Base-by-base conservation (phyloP, 192 early-diverging fungal species). In the Umbelopsis isabellina region DNA sequence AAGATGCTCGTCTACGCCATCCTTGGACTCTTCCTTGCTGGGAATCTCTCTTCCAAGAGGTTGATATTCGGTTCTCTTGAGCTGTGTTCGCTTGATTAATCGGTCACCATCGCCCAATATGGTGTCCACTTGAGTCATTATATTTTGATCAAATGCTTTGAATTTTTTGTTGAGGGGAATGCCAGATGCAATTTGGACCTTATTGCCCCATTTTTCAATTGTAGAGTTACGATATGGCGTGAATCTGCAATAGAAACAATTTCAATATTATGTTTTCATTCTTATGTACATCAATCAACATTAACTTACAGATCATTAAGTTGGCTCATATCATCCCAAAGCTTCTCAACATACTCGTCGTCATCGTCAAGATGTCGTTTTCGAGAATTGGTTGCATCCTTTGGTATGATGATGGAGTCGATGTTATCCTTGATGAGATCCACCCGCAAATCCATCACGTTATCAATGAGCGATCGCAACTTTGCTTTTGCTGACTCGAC, bases 191-290 rank as follows among this genome's bases (percentile, higher is more conserved):
- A 89, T 82, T 65, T 91, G 89, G 1, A 95, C 91, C 73, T 96
- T 97, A 79, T 86, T 89, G 73, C 88, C 90, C 97, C 97, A 99
- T 72, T 96, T 98, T 46, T 98, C 96, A 23, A 99, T 83, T 11
- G 93, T 95, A 67, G 82, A 75, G 72, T 94, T 84, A n/a, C 94
- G 92, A 81, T 83, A 99, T 6, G 90, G 82, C n/a, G 78, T 77
- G 75, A 95, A 95, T 44, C 79, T 73, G 58, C 15, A 46, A 18
- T 47, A 0, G n/a, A 23, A 16, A 46, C 30, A 5, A 8, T n/a
- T 13, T 46, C 1, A 4, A 15, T 65, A 5, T 55, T 53, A 30
- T 15, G 9, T 46, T 46, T 48, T 48, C 12, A 22, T 27, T 22
- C 2, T 27, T 53, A 23, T 41, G 37, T 5, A 41, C 37, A 0